Percentiles rank a stretch among this genome's conserved stretches.
phyloP scores from a whole-genome alignment of 768 basidiomycete genomes.

The Tricholoma matsutake region DNA sequence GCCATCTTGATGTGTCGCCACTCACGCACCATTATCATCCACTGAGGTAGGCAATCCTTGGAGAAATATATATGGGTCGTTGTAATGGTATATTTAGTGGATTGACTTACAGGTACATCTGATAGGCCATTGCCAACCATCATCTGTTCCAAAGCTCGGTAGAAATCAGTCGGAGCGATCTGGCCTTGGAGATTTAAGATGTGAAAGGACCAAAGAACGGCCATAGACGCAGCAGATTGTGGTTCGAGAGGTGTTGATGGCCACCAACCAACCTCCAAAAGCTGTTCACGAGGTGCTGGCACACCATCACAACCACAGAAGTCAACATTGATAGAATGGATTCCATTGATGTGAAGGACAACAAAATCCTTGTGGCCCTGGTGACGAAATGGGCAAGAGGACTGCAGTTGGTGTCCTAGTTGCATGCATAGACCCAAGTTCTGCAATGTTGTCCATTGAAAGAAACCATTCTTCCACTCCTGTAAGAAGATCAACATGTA shows the following conservation, averaged over 20 bases:
- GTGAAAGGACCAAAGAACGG: conserved; percentile 11
- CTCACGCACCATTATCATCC: conserved; percentile 7
- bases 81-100: no score
- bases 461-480: no score
- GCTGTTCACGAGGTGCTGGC: not conserved
- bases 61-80: not conserved
- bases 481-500: no score
- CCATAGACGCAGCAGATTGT: conserved; percentile 7
- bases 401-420: no score
- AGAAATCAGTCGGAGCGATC: conserved; percentile 5
- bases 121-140: conserved; percentile 6
- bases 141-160: conserved; percentile 6
- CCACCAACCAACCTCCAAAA: conserved; percentile 7
- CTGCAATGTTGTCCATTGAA: no score
- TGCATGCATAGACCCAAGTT: no score
- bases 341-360: conserved; percentile 6
- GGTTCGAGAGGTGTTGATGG: conserved; percentile 8
- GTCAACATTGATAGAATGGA: conserved; percentile 5
- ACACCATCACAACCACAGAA: conserved; percentile 4
- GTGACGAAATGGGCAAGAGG: no score
- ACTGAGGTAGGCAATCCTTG: conserved; percentile 4
- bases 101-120: not conserved
- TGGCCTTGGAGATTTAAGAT: conserved; percentile 10
- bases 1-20: conserved; percentile 16
- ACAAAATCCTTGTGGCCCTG: not conserved